Evolutionary conservation across 805 yeast species (phyloP).

Genomic region (Saturnispora halmiae): DNA sequence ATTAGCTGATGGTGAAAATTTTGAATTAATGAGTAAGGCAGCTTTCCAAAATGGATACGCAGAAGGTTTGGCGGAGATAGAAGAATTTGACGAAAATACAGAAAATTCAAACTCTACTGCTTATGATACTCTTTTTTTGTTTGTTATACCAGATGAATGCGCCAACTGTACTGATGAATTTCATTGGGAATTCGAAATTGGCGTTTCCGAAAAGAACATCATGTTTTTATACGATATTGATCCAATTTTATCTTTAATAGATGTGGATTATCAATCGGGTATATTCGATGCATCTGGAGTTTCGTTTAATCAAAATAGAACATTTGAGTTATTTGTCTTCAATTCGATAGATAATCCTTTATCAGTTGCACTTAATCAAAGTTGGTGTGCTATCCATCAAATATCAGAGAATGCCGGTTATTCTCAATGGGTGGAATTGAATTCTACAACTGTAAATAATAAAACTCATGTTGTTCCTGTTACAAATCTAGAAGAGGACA

Average conservation of each 20-base stretch:
- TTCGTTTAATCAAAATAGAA: slow-evolving; percentile 2
- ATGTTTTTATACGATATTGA: slow-evolving; percentile 63
- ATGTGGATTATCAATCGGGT: slow-evolving; percentile 61
- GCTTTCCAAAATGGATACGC: slow-evolving; percentile 23
- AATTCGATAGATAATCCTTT: slow-evolving; percentile 30
- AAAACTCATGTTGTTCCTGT: slow-evolving; percentile 45
- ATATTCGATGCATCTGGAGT: slow-evolving; percentile 47
- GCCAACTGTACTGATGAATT: slow-evolving; percentile 14
- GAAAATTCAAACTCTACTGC: slow-evolving; percentile 10
- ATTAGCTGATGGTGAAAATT: slow-evolving; percentile 6
- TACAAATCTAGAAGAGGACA: slow-evolving; percentile 48
- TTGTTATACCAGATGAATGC: slow-evolving; percentile 21
- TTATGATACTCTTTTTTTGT: slow-evolving; percentile 15
- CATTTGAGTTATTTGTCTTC: slow-evolving; percentile 39
- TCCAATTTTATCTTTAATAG: slow-evolving; percentile 49
- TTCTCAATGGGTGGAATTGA: slow-evolving; percentile 17
- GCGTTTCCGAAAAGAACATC: slow-evolving; percentile 52
- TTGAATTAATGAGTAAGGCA: slow-evolving; percentile 12
- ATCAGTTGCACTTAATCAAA: slow-evolving; percentile 35
- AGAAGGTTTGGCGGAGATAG: slow-evolving; percentile 15
- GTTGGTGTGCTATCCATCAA: slow-evolving; percentile 64
- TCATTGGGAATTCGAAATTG: slow-evolving; percentile 56
- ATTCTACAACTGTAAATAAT: slow-evolving; percentile 11
- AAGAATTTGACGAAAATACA: not conserved
- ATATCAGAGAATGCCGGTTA: slow-evolving; percentile 36